A percentile compares a stretch with the other conserved stretches of the same genome.
These are phyloP conservation scores for Dorcoceras hygrometricum DNA, from an alignment of 257 asterid genomes.

Conservation along the genomic window DNA sequence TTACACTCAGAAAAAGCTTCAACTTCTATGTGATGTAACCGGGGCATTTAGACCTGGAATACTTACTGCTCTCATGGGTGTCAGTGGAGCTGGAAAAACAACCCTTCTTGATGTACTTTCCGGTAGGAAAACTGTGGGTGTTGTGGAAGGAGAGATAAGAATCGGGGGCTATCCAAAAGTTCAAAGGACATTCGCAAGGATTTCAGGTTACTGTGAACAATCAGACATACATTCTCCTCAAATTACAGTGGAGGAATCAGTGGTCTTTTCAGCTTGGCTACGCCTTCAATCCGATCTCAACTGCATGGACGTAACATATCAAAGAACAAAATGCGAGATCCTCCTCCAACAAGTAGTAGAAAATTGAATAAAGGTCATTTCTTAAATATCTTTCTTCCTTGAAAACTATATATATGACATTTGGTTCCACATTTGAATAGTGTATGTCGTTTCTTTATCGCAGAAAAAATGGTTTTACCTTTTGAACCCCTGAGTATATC, in stretches of 20 bases:
- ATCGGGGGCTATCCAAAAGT: constrained; percentile 37
- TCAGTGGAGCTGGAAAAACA: constrained; percentile 45
- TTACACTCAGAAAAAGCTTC: constrained; percentile 27
- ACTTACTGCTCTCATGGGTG: constrained; percentile 43
- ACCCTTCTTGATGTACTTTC: constrained; percentile 43
- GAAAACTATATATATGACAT: not conserved
- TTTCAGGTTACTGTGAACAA: constrained; percentile 41
- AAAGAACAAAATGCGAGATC: not conserved
- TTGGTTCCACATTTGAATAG: not conserved
- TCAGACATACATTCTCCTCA: constrained; percentile 39
- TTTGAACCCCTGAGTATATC: constrained; percentile 31
- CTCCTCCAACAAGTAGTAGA: constrained; percentile 7
- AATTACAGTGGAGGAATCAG: constrained; percentile 37
- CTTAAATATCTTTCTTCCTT: not conserved
- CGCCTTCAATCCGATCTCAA: constrained; percentile 36
- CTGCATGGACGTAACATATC: constrained; percentile 22
- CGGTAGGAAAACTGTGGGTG: constrained; percentile 40
- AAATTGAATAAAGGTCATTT: constrained; percentile 20
- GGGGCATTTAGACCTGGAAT: constrained; percentile 37
- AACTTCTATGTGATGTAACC: constrained; percentile 33
- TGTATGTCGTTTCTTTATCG: constrained; percentile 14
- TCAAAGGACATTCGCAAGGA: constrained; percentile 36
- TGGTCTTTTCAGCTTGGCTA: constrained; percentile 37
- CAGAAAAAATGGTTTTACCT: constrained; percentile 34
- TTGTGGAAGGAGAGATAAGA: constrained; percentile 34